phyloP scores from a whole-genome alignment of 495 filamentous ascomycete species.

The Acidiella bohemica region DNA sequence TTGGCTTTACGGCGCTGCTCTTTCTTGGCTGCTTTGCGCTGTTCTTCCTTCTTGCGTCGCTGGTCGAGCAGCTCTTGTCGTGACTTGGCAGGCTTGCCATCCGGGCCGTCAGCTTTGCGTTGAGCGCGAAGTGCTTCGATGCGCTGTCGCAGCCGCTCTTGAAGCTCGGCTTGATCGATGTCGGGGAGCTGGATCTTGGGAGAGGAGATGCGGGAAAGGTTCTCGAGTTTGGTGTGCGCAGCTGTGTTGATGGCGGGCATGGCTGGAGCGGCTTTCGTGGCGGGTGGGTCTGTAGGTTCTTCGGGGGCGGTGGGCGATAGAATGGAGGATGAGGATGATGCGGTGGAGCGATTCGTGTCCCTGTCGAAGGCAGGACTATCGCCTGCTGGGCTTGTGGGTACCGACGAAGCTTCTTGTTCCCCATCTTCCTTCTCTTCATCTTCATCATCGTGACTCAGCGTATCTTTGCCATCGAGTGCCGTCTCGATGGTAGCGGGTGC shows the following conservation, averaged over 20 bases:
- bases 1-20: slow-evolving; percentile 58
- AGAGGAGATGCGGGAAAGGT: slow-evolving; percentile 12
- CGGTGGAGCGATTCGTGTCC: slow-evolving; percentile 20
- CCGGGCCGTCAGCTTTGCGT: slow-evolving; percentile 66
- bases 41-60: slow-evolving; percentile 70
- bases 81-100: slow-evolving; percentile 66
- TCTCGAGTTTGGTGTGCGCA: slow-evolving; percentile 33
- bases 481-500: no score
- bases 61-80: slow-evolving; percentile 82
- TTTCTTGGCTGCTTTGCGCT: slow-evolving; percentile 77
- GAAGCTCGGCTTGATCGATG: slow-evolving; percentile 53
- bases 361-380: slow-evolving; percentile 17
- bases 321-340: slow-evolving; percentile 26
- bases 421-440: slow-evolving; percentile 1
- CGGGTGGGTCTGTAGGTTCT: background rate
- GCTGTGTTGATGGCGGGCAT: slow-evolving; percentile 10
- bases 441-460: no score
- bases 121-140: slow-evolving; percentile 69
- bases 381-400: slow-evolving; percentile 11
- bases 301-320: slow-evolving; percentile 17
- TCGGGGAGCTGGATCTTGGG: slow-evolving; percentile 31
- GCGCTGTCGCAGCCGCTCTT: slow-evolving; percentile 60
- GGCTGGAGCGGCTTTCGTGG: background rate
- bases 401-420: slow-evolving; percentile 12
- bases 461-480: background rate